Conservation (phyloP, 805 yeast genomes). For the Teunomyces atbi region DNA sequence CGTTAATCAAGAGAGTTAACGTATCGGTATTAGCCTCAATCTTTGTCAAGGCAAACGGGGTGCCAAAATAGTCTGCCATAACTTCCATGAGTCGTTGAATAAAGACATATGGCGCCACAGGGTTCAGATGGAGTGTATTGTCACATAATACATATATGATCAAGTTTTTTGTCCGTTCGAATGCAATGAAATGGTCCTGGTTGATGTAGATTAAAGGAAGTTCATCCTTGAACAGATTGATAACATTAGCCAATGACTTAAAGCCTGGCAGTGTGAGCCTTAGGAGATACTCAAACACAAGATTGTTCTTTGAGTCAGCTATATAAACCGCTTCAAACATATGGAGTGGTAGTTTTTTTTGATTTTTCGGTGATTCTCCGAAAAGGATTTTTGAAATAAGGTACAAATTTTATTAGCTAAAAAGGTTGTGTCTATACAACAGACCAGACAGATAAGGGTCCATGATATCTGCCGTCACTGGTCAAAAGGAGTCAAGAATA, state of each 20-base stretch:
- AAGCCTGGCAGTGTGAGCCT: slow-evolving; percentile 32
- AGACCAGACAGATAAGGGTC: slow-evolving; percentile 8
- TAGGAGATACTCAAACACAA: slow-evolving; percentile 37
- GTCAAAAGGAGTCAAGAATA: background rate
- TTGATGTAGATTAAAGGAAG: slow-evolving; percentile 30
- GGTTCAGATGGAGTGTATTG: slow-evolving; percentile 32
- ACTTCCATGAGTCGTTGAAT: slow-evolving; percentile 48
- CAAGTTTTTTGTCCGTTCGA: slow-evolving; percentile 20
- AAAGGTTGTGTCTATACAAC: slow-evolving; percentile 3
- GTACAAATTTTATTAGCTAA: background rate
- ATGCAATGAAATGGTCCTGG: slow-evolving; percentile 27
- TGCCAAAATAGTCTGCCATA: slow-evolving; percentile 57
- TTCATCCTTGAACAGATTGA: slow-evolving; percentile 13
- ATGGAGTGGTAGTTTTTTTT: background rate
- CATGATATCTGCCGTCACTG: slow-evolving; percentile 5
- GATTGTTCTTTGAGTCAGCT: slow-evolving; percentile 31
- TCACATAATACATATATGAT: slow-evolving; percentile 28
- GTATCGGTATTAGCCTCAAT: slow-evolving; percentile 71
- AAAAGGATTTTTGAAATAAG: background rate
- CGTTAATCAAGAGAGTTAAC: slow-evolving; percentile 66
- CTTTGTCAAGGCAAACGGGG: slow-evolving; percentile 54
- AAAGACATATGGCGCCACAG: slow-evolving; percentile 55
- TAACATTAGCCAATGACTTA: slow-evolving; percentile 21
- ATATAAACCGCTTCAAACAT: slow-evolving; percentile 46
- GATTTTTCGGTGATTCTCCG: background rate